phyloP scores from a whole-genome alignment of 73 alveolate genomes.

The Blepharisma stoltei region DNA sequence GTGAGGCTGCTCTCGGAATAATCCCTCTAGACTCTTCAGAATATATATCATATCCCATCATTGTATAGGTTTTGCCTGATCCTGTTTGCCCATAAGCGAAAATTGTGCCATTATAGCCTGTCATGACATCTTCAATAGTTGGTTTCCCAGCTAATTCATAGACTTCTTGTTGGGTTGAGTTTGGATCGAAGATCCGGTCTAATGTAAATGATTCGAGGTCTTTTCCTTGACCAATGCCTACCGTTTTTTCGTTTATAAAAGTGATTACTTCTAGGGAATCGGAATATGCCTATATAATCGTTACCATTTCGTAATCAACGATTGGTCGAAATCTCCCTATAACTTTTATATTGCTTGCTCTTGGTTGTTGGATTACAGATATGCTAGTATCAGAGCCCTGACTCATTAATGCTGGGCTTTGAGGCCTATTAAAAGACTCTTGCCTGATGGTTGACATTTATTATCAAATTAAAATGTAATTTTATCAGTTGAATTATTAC shows the following conservation, averaged over 20 bases:
- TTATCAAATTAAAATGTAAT: too few relatives aligned
- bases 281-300: constrained; percentile 7
- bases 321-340: constrained; percentile 53
- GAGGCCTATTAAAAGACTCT: too few relatives aligned
- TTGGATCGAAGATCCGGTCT: constrained; percentile 71
- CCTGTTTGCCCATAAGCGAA: constrained; percentile 84
- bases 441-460: too few relatives aligned
- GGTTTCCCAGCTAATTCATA: constrained; percentile 65
- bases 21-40: constrained; percentile 45
- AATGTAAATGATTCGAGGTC: constrained; percentile 30
- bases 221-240: constrained; percentile 33
- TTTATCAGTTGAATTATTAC: too few relatives aligned
- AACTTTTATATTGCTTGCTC: constrained; percentile 30
- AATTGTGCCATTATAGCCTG: constrained; percentile 66
- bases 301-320: constrained; percentile 29
- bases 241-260: constrained; percentile 45
- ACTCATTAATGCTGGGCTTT: too few relatives aligned
- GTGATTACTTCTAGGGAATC: constrained; percentile 27
- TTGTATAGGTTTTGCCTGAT: constrained; percentile 78
- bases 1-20: constrained; percentile 60
- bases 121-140: constrained; percentile 62
- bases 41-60: constrained; percentile 60
- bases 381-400: too few relatives aligned
- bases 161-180: constrained; percentile 60
- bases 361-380: too few relatives aligned